These are phyloP conservation scores for Hsuehochloa calcarea DNA, from an alignment of 176 grass and related monocot species.

Conservation along the genomic window DNA sequence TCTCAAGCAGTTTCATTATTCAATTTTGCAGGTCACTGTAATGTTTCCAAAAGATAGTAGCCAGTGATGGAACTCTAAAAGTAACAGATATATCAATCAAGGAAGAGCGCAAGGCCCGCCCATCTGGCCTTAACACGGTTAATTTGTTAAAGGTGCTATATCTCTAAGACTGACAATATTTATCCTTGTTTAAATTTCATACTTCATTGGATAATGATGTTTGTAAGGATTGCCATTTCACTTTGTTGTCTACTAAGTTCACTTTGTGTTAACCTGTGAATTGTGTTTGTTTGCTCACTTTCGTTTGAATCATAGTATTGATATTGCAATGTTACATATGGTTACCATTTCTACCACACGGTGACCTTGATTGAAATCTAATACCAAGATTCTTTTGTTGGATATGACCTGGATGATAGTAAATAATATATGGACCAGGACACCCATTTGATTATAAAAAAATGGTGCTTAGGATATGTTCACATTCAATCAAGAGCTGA, in stretches of 20 bases:
- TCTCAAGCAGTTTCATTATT: conserved; percentile 23
- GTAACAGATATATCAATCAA: conserved; percentile 75
- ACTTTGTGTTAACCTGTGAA: neutral
- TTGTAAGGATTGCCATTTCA: neutral
- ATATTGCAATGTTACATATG: conserved; percentile 13
- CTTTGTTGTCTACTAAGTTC: no score
- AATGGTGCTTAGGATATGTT: neutral
- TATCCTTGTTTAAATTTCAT: conserved; percentile 3
- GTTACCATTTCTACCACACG: neutral
- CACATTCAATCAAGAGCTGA: neutral
- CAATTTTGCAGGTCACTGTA: conserved; percentile 62
- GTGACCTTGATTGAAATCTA: neutral
- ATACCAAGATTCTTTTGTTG: no score
- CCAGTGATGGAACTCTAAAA: conserved; percentile 69
- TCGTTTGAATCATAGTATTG: conserved; percentile 23
- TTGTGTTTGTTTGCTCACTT: conserved; percentile 4
- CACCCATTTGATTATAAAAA: conserved; percentile 6
- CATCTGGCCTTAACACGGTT: conserved; percentile 95
- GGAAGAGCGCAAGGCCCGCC: conserved; percentile 85
- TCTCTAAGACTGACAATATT: neutral
- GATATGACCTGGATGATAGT: neutral
- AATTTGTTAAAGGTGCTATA: conserved; percentile 89
- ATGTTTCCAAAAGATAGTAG: conserved; percentile 98
- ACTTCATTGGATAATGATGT: neutral
- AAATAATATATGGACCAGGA: neutral